Evolutionary conservation across 345 rosid species (phyloP), one percentile per base, ranked within the genome.

Genomic region (Arabidopsis suecica): DNA sequence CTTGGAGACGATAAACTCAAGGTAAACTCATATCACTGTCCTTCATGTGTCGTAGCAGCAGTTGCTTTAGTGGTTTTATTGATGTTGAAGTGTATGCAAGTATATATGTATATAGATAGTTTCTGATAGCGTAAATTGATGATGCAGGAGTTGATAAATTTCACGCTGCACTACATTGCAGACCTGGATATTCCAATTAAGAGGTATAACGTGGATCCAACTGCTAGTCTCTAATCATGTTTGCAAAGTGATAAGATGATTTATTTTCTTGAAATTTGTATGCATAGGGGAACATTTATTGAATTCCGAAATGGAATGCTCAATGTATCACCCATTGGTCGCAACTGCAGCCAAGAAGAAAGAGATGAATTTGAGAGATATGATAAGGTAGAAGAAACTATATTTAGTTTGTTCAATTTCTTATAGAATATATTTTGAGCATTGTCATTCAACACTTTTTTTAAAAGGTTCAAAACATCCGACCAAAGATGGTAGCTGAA

Each of bases 271-370:
- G 65, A 72, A 57, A 44, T 65, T 12, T 79, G 66, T 55, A 9
- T 74, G 12, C 66, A 55, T 38, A 95, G 99, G 85, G 99, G 99
- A 71, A 95, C 99, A 63, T 95, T 95, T 71, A 89, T 95, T 51
- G 99, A 95, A 77, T 95, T 95, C 84, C 88, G 98, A 45, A 95
- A 85, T 82, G 99, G 99, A 38, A 95, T 95, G 99, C 74, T 95
- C 75, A 95, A 95, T 75, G 93, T 95, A 66, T 95, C 97, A 64
- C 99, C 99, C 23, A 95, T 95, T 76, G 98, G 99, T 45, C 88
- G 94, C 57, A 95, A 95, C 84, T 95, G 99, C 86, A 95, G 96
- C 88, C 99, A 90, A 80, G 97, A 95, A 85, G 99, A 95, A 87
- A 90, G 99, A 79, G 99, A 89, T 5, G 98, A 95, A 66, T 95